phyloP scores from a whole-genome alignment of 306 rosid species.

The Castanea sativa region DNA sequence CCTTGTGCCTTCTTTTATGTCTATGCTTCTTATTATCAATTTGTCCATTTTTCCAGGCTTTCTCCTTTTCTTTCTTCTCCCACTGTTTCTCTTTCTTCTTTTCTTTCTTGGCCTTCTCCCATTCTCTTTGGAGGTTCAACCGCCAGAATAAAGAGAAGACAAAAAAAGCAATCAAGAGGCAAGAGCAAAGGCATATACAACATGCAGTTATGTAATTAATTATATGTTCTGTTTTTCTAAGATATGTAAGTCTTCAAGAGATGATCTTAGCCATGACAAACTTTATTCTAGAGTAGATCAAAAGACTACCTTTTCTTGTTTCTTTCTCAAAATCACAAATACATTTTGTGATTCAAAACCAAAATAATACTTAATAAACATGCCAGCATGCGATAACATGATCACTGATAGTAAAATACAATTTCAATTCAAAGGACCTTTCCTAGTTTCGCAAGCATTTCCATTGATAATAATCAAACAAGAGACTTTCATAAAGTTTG shows the following conservation, averaged over 20 bases:
- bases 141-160: background rate
- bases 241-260: background rate
- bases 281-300: background rate
- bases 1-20: slow-evolving; percentile 21
- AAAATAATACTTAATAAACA: background rate
- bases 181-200: background rate
- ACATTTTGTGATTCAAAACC: background rate
- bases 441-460: no score
- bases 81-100: slow-evolving; percentile 24
- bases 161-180: background rate
- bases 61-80: slow-evolving; percentile 25
- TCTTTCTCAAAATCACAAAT: background rate
- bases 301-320: background rate
- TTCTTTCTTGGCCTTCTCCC: slow-evolving; percentile 27
- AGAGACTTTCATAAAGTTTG: no score
- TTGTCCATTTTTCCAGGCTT: slow-evolving; percentile 19
- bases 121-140: slow-evolving; percentile 19
- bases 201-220: background rate
- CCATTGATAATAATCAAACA: no score
- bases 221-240: background rate
- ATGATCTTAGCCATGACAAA: background rate
- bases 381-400: no score
- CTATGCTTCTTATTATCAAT: background rate
- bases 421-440: no score
- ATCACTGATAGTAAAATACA: no score